Base-by-base conservation (phyloP, 495 filamentous ascomycete genomes). In the Neurospora pannonica region DNA sequence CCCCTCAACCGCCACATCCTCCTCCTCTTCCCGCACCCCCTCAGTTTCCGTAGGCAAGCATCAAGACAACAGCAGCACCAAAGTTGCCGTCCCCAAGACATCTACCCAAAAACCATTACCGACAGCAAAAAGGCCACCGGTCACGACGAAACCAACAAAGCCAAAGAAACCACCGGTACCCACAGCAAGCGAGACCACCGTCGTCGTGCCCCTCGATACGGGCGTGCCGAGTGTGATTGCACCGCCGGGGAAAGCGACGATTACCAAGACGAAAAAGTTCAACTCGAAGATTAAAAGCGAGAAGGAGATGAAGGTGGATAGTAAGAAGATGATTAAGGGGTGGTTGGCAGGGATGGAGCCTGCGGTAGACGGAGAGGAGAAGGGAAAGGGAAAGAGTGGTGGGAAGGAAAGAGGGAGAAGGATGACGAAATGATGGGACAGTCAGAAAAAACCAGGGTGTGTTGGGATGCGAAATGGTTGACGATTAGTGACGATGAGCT, bases 241-340 rank as follows among this genome's bases (percentile, higher is more conserved):
- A 3, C 54, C 54, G 28, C 54, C 28, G 28, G 54, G 54, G 15
- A 67, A 67, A 36, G 54, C 54, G 15, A 67, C 28, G 4, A 67
- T 67, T 2, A 67, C 8, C 10, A 74, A 73, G 34, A 73, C 73
- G 0, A 79, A 76, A 40, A 75, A 73, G 72, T 70, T 80, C 37
- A 39, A 77, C 15, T 74, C 60, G 3, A 79, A 73, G 67, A 72
- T 80, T 15, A 79, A 70, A 42, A 40, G 42, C 10, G 78, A 79
- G 13, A 80, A 80, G 76, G 76, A 77, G 42, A n/a, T 80, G 67
- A 74, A 72, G 74, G 69, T 78, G 15, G 76, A 79, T 39, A 71
- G 72, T 7, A 77, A 76, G 73, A 73, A 69, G 67, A 62, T 77
- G 75, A 75, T 80, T 13, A 75, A 31, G 69, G 39, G 15, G 8